Evolutionary conservation across 2,329 filamentous ascomycete genomes (phyloP), one percentile per base, ranked within the genome.

Genomic region (Penicillium concentricum): DNA sequence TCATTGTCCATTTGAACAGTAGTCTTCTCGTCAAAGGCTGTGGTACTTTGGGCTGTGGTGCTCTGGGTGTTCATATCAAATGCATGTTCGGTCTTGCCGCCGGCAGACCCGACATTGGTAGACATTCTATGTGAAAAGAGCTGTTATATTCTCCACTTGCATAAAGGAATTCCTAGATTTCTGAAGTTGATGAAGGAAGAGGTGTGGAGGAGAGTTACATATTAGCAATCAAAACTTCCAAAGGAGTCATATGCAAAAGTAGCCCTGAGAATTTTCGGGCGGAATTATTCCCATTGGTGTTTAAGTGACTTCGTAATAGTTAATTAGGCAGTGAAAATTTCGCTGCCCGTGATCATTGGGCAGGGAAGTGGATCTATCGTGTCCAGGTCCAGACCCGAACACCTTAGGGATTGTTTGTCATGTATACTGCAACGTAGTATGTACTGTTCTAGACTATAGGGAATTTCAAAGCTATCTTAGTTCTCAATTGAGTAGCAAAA

Each of bases 61-160:
- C 28, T 34, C 34, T 61, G 58, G 16, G 44, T n/a, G 15, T 50
- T 50, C 22, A 49, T 30, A 16, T 39, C 51, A 54, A 59, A 44
- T 51, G 56, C 56, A 56, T 61, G 51, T 34, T 54, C 47, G 20
- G 58, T 61, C 45, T 51, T 56, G 45, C 53, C 58, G 51, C 43
- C 63, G 48, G 52, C 48, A 44, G 56, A 44, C 41, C 57, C 56
- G 44, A 59, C 35, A 50, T 62, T 63, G 47, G 60, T 66, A 46
- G 61, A 59, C 68, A 69, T 71, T 55, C 59, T 68, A 64, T 51
- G 50, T 52, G 45, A 39, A 51, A 43, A 44, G 12, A 32, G 44
- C 47, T 37, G n/a, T 35, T n/a, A 28, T 18, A 26, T 45, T 26
- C 43, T 45, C 42, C 32, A 24, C 37, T 26, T 28, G 26, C 20